Conservation (phyloP, 345 rosid species). For the Euclidium syriacum region DNA sequence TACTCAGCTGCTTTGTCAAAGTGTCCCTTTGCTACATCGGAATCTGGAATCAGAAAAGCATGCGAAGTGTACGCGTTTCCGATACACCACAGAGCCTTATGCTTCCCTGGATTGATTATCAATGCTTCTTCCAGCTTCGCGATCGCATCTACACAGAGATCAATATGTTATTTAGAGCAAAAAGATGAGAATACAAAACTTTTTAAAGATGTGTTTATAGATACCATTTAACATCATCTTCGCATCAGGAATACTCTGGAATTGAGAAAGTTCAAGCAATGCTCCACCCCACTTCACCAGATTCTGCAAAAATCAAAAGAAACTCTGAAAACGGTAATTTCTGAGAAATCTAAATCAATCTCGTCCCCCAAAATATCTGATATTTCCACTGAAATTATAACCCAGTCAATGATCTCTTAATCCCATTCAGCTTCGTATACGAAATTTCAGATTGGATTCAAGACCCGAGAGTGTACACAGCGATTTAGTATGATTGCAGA, state of each 20-base stretch:
- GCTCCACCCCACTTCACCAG: constrained; percentile 50
- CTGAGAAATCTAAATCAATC: not conserved
- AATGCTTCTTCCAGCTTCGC: too few relatives aligned
- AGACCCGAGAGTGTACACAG: not conserved
- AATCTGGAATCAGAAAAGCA: too few relatives aligned
- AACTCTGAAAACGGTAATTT: too few relatives aligned
- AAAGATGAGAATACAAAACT: too few relatives aligned
- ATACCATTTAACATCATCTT: constrained; percentile 37
- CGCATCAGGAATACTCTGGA: constrained; percentile 40
- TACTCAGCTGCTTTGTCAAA: too few relatives aligned
- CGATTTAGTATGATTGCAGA: not conserved
- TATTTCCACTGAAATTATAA: not conserved
- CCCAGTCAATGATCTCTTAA: not conserved
- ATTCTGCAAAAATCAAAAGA: constrained; percentile 29
- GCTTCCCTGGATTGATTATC: too few relatives aligned
- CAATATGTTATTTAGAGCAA: too few relatives aligned
- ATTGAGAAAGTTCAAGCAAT: constrained; percentile 60
- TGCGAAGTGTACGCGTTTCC: too few relatives aligned
- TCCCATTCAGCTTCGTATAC: too few relatives aligned
- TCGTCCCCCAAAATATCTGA: not conserved
- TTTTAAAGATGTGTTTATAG: not conserved
- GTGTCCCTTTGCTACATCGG: too few relatives aligned
- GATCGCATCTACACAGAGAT: too few relatives aligned
- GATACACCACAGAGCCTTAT: too few relatives aligned
- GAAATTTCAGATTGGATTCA: not conserved